Evolutionary conservation across 1,284 basidiomycete genomes (phyloP).

Genomic region (Somion occarium): DNA sequence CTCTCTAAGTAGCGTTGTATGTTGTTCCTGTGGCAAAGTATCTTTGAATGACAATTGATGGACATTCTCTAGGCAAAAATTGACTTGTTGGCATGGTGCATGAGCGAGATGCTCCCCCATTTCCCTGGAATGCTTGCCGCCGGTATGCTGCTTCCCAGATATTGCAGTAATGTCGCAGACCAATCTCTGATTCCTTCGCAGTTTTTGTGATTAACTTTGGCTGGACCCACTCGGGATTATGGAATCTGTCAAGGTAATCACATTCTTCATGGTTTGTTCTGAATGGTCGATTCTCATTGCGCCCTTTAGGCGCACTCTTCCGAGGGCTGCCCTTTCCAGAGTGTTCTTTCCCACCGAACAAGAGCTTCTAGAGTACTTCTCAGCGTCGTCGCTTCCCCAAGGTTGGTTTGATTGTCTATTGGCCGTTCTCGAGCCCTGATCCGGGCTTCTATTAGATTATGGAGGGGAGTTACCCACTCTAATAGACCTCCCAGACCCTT

Average conservation of each 20-base stretch:
- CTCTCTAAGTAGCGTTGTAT: slow-evolving; percentile 56
- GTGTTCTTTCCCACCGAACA: slow-evolving; percentile 67
- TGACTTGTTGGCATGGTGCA: slow-evolving; percentile 58
- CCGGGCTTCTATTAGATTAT: slow-evolving; percentile 43
- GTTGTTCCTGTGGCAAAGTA: slow-evolving; percentile 20
- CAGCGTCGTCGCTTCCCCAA: slow-evolving; percentile 48
- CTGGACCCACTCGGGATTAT: slow-evolving; percentile 77
- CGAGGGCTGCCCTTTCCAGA: slow-evolving; percentile 61
- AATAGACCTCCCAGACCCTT: slow-evolving; percentile 42
- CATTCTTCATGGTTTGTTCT: slow-evolving; percentile 1
- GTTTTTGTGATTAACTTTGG: slow-evolving; percentile 80
- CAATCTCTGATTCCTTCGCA: slow-evolving; percentile 18
- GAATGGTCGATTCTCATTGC: slow-evolving; percentile 14
- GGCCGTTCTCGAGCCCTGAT: slow-evolving; percentile 3
- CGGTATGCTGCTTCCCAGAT: slow-evolving; percentile 38
- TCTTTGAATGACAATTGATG: neutral
- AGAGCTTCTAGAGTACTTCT: slow-evolving; percentile 59
- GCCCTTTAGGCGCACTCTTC: slow-evolving; percentile 55
- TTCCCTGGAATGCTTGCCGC: slow-evolving; percentile 78
- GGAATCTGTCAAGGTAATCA: slow-evolving; percentile 65
- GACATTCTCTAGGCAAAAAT: slow-evolving; percentile 39
- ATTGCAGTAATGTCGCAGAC: neutral
- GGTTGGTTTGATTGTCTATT: slow-evolving; percentile 36
- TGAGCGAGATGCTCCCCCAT: slow-evolving; percentile 60
- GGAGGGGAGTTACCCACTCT: slow-evolving; percentile 51